Conservation (phyloP, 2,329 filamentous ascomycete genomes). For the Curvularia sp. region DNA sequence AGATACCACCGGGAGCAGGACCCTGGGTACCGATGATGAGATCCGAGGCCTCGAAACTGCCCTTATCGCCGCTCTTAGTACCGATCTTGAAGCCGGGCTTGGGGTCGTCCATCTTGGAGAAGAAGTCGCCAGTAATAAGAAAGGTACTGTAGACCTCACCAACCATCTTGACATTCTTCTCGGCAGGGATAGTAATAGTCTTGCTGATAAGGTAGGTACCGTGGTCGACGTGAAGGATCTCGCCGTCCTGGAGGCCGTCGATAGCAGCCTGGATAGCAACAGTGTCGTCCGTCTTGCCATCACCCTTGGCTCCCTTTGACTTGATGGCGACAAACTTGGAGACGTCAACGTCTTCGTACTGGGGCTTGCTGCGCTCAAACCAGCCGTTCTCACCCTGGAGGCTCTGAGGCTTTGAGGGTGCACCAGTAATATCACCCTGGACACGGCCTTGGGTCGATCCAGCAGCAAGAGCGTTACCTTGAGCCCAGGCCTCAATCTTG, state of each 20-base stretch:
- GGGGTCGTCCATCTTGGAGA: slow-evolving; percentile 77
- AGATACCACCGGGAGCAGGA: slow-evolving; percentile 82
- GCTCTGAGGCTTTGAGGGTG: slow-evolving; percentile 68
- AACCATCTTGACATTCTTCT: slow-evolving; percentile 81
- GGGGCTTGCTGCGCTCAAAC: slow-evolving; percentile 86
- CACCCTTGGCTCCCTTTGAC: slow-evolving; percentile 81
- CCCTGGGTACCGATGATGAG: slow-evolving; percentile 85
- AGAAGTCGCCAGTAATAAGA: slow-evolving; percentile 78
- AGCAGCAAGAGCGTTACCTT: slow-evolving; percentile 76
- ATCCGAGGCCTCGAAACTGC: slow-evolving; percentile 86
- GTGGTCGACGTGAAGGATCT: slow-evolving; percentile 70
- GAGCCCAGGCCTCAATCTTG: slow-evolving; percentile 75
- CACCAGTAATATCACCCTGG: slow-evolving; percentile 61
- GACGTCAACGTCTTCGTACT: slow-evolving; percentile 75
- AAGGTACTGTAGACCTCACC: slow-evolving; percentile 93
- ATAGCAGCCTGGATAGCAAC: slow-evolving; percentile 81
- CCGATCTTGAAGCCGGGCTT: slow-evolving; percentile 88
- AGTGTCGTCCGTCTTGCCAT: slow-evolving; percentile 88
- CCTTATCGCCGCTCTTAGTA: slow-evolving; percentile 71
- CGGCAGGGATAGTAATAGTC: slow-evolving; percentile 64
- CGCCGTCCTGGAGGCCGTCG: slow-evolving; percentile 67
- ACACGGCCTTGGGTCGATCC: slow-evolving; percentile 55
- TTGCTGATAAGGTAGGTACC: slow-evolving; percentile 68
- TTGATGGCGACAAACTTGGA: slow-evolving; percentile 84
- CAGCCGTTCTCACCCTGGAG: slow-evolving; percentile 74